Evolutionary conservation across 495 filamentous ascomycete genomes (phyloP).

Genomic region (Penicillium paradoxum): DNA sequence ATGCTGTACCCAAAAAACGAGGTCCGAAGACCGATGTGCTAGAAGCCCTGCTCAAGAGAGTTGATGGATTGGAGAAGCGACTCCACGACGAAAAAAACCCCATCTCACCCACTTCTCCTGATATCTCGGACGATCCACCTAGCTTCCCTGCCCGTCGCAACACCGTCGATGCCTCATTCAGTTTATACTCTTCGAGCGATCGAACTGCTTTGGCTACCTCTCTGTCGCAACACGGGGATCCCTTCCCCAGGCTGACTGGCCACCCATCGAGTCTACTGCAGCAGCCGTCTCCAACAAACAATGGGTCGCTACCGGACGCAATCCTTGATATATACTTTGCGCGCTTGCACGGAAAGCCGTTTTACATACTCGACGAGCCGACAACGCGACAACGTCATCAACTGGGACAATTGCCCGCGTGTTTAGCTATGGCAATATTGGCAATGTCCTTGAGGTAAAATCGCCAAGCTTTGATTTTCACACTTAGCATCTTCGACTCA

Average conservation of each 20-base stretch:
- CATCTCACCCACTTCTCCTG: conserved; percentile 42
- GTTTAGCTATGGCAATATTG: conserved; percentile 65
- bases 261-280: conserved; percentile 8
- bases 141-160: conserved; percentile 16
- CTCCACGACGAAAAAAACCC: conserved; percentile 63
- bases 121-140: conserved; percentile 13
- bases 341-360: conserved; percentile 73
- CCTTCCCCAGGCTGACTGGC: conserved; percentile 7
- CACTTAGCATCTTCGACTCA: conserved; percentile 4
- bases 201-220: conserved; percentile 7
- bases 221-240: conserved; percentile 12
- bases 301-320: conserved; percentile 46
- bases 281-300: conserved; percentile 27
- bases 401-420: conserved; percentile 57
- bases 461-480: neutral
- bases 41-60: conserved; percentile 75
- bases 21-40: conserved; percentile 86
- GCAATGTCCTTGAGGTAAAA: conserved; percentile 65
- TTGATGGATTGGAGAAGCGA: conserved; percentile 76
- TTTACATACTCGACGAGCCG: conserved; percentile 69
- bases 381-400: conserved; percentile 62
- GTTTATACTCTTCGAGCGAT: conserved; percentile 10
- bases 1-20: conserved; percentile 82
- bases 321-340: conserved; percentile 73
- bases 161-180: conserved; percentile 21